These are phyloP conservation scores for Tremellales sp. DNA, from an alignment of 1,284 basidiomycete species.

Conservation along the genomic window DNA sequence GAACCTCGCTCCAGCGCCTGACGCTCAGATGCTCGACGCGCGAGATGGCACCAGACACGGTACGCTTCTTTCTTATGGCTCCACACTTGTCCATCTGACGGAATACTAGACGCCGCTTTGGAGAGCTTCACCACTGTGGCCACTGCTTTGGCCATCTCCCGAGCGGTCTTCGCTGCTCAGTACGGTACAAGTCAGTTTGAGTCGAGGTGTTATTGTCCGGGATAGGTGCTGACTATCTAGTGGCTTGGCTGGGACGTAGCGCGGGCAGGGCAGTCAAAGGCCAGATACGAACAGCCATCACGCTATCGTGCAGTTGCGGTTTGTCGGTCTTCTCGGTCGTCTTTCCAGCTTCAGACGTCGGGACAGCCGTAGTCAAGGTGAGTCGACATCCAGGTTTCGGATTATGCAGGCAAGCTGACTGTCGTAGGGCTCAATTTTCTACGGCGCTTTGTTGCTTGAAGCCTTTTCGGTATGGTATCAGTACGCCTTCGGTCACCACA, in stretches of 20 bases:
- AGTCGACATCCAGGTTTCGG: background rate
- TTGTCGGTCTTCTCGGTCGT: conserved; percentile 14
- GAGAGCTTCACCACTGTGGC: conserved; percentile 25
- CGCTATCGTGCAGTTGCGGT: conserved; percentile 9
- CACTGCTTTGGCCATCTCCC: conserved; percentile 15
- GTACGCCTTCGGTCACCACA: background rate
- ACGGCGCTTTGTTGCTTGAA: background rate
- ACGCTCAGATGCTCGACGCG: too few species aligned
- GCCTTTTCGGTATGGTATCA: background rate
- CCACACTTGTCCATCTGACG: background rate
- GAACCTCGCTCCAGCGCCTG: too few species aligned
- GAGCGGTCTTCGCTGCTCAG: conserved; percentile 20
- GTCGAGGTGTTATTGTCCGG: background rate
- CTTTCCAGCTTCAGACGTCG: conserved; percentile 9
- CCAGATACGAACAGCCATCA: background rate
- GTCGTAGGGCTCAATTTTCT: background rate
- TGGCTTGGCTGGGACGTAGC: conserved; percentile 1
- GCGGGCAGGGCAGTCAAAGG: conserved; percentile 2
- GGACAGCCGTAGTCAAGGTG: background rate
- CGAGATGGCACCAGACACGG: background rate
- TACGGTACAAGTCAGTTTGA: conserved; percentile 18
- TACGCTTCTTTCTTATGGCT: too few species aligned
- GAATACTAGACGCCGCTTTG: background rate
- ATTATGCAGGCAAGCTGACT: background rate
- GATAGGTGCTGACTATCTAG: background rate